Conservation (phyloP, 148 eudicot species). For the Rhododendron ferrugineum region DNA sequence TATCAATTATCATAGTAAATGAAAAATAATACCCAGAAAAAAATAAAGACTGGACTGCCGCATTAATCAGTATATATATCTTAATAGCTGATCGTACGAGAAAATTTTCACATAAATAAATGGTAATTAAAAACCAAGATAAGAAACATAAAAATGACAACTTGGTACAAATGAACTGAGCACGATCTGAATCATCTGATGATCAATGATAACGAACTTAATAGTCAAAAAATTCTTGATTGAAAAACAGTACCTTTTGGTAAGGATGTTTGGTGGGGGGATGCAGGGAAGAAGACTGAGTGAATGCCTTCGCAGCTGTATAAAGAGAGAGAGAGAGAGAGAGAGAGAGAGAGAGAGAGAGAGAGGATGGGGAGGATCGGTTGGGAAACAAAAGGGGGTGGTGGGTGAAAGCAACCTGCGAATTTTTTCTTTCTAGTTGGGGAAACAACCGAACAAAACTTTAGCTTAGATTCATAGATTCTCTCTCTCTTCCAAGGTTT, state of each 20-base stretch:
- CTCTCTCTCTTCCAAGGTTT: not conserved
- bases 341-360: not conserved
- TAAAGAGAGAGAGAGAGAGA: not conserved
- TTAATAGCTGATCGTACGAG: not conserved
- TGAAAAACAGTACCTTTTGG: conserved; percentile 6
- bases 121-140: not conserved
- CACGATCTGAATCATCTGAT: not conserved
- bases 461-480: not conserved
- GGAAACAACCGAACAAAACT: not conserved
- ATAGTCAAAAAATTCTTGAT: not conserved
- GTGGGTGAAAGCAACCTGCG: not conserved
- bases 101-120: not conserved
- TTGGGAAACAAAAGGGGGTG: not conserved
- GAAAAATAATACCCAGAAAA: not conserved
- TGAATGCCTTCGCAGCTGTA: not conserved
- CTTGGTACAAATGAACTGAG: not conserved
- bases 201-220: not conserved
- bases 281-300: not conserved
- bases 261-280: not conserved
- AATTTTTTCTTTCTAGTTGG: not conserved
- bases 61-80: not conserved
- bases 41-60: not conserved
- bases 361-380: not conserved
- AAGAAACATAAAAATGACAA: not conserved
- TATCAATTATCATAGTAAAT: not conserved